Conservation (phyloP, 768 basidiomycete genomes). For the Nevesoporus exiguus region DNA sequence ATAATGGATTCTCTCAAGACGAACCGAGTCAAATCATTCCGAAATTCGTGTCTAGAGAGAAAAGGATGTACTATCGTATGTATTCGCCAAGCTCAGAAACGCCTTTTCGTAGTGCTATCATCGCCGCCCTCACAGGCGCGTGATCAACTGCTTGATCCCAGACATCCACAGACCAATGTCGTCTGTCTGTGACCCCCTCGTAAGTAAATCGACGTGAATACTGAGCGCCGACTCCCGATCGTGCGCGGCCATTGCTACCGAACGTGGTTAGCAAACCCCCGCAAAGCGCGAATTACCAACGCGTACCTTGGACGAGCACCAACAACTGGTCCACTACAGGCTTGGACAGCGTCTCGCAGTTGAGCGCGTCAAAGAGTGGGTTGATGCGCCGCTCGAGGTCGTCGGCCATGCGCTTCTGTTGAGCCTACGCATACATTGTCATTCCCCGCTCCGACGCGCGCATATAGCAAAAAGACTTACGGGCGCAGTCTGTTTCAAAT, state of each 20-base stretch:
- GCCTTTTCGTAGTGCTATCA: not conserved
- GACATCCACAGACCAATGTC: conserved; percentile 89
- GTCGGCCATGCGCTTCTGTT: conserved; percentile 80
- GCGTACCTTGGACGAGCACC: conserved; percentile 66
- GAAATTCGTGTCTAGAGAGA: not conserved
- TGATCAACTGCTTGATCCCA: conserved; percentile 83
- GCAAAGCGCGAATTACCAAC: conserved; percentile 9
- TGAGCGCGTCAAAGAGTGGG: conserved; percentile 86
- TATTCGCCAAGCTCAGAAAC: not conserved
- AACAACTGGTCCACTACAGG: conserved; percentile 68
- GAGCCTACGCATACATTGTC: conserved; percentile 46
- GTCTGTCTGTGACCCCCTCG: conserved; percentile 71
- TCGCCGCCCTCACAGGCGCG: conserved; percentile 46
- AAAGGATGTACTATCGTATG: not conserved
- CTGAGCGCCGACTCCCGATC: conserved; percentile 76
- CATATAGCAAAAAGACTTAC: conserved; percentile 42
- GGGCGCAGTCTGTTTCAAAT: conserved; percentile 70
- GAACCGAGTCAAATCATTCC: not conserved
- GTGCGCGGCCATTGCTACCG: conserved; percentile 71
- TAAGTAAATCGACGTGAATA: conserved; percentile 84
- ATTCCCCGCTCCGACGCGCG: not conserved
- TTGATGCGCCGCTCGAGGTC: conserved; percentile 86
- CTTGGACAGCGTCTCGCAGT: conserved; percentile 78
- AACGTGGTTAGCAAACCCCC: not conserved
- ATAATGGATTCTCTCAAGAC: not conserved